Conservation (phyloP, 2,329 filamentous ascomycete genomes). For the Botrytis paeoniae region DNA sequence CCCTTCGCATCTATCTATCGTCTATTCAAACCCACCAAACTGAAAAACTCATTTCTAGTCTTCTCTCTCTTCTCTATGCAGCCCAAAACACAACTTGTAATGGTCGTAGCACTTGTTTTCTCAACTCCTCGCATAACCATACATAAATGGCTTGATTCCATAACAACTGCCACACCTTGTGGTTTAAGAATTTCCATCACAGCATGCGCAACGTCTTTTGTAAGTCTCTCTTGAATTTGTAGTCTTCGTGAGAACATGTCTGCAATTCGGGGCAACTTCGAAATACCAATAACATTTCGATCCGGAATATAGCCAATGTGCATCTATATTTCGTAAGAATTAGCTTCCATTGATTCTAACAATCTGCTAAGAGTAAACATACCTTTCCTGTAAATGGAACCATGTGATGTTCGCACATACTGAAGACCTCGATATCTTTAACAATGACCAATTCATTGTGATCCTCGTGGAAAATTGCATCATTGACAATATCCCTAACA, state of each 20-base stretch:
- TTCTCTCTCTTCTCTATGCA: constrained; percentile 91
- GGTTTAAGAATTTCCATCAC: constrained; percentile 91
- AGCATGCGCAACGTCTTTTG: constrained; percentile 91
- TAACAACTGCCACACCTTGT: constrained; percentile 92
- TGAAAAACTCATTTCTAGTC: constrained; percentile 94
- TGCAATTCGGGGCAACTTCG: constrained; percentile 90
- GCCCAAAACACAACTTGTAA: constrained; percentile 96
- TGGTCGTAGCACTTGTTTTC: constrained; percentile 82
- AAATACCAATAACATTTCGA: constrained; percentile 88
- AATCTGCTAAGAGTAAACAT: constrained; percentile 27
- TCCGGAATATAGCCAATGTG: constrained; percentile 97
- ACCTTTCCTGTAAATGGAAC: constrained; percentile 96
- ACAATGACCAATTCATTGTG: constrained; percentile 98
- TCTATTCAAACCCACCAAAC: constrained; percentile 65
- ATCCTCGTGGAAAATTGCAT: constrained; percentile 91
- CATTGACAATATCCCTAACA: constrained; percentile 84
- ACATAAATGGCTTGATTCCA: constrained; percentile 94
- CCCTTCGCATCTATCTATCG: constrained; percentile 33
- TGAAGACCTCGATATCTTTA: constrained; percentile 94
- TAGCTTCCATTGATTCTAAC: neutral
- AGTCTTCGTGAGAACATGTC: constrained; percentile 94
- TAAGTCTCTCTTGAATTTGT: constrained; percentile 94
- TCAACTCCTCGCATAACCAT: constrained; percentile 99
- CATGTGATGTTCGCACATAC: constrained; percentile 93
- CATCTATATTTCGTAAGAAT: constrained; percentile 59